Percentiles rank a stretch among this genome's conserved stretches.
Evolutionary conservation across 139 green algal genomes (phyloP).

Genomic region (Coelastrella sp.): DNA sequence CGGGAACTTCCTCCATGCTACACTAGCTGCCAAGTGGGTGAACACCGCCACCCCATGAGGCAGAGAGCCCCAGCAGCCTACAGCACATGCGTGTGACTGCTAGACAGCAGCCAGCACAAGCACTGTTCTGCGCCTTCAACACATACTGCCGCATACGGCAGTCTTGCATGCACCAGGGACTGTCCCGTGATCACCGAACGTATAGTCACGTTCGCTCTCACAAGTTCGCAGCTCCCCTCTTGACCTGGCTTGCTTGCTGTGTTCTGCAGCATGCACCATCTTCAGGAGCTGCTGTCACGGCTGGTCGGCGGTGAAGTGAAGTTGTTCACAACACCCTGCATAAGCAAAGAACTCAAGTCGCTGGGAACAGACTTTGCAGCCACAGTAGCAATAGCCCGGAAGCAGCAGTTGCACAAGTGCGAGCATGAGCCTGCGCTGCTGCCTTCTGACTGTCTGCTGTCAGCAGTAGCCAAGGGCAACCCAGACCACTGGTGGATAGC

Average conservation of each 20-base stretch:
- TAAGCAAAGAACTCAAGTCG: slow-evolving; percentile 70
- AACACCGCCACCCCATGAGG: neutral
- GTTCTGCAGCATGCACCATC: slow-evolving; percentile 20
- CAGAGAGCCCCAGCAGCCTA: no score
- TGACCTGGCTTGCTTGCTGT: neutral
- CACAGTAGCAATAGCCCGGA: slow-evolving; percentile 8
- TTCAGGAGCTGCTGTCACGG: slow-evolving; percentile 63
- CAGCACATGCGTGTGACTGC: no score
- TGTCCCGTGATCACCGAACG: no score
- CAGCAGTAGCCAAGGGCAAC: slow-evolving; percentile 49
- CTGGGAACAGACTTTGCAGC: slow-evolving; percentile 66
- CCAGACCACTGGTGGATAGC: slow-evolving; percentile 37
- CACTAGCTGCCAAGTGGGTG: slow-evolving; percentile 70
- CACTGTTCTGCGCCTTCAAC: no score
- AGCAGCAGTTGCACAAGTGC: slow-evolving; percentile 75
- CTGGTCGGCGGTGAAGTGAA: slow-evolving; percentile 73
- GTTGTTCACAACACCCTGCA: slow-evolving; percentile 77
- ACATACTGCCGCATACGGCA: no score
- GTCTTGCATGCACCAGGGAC: no score
- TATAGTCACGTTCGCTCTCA: no score
- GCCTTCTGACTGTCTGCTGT: slow-evolving; percentile 69
- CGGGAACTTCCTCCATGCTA: slow-evolving; percentile 86
- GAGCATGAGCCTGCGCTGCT: slow-evolving; percentile 56
- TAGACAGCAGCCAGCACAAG: no score
- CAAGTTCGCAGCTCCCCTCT: neutral